These are phyloP conservation scores for Diddensiella santjacobensis DNA, from an alignment of 805 yeast genomes.

Conservation along the genomic window DNA sequence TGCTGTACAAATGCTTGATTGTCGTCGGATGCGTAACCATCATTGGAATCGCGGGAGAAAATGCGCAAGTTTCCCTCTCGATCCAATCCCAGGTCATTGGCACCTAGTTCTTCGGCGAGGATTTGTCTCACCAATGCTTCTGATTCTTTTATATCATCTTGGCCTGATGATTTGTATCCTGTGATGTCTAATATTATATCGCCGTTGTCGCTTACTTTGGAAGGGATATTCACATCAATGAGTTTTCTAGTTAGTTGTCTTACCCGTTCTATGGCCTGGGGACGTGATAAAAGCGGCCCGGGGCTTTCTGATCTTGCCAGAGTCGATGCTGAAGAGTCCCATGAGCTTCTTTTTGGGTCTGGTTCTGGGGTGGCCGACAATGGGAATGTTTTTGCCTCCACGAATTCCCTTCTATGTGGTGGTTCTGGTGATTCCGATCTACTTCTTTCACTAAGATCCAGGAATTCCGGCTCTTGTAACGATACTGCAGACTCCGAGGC, in stretches of 20 bases:
- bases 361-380: background rate
- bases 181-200: conserved; percentile 89
- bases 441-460: conserved; percentile 38
- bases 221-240: conserved; percentile 74
- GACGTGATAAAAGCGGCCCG: conserved; percentile 27
- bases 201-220: conserved; percentile 83
- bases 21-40: conserved; percentile 18
- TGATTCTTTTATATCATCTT: conserved; percentile 70
- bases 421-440: conserved; percentile 1
- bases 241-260: conserved; percentile 61
- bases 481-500: background rate
- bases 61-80: conserved; percentile 35
- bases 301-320: conserved; percentile 1
- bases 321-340: background rate
- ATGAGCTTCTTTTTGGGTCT: background rate
- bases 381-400: background rate
- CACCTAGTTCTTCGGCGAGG: conserved; percentile 64
- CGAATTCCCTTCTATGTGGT: background rate
- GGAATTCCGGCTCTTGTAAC: conserved; percentile 47
- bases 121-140: conserved; percentile 72
- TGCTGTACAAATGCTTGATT: conserved; percentile 12
- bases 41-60: conserved; percentile 18
- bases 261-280: conserved; percentile 54
- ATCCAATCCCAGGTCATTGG: conserved; percentile 30
- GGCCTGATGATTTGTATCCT: conserved; percentile 81